Evolutionary conservation across 176 grass and related monocot genomes (phyloP), one percentile per base, ranked within the genome.

Genomic region (Alloteropsis semialata): DNA sequence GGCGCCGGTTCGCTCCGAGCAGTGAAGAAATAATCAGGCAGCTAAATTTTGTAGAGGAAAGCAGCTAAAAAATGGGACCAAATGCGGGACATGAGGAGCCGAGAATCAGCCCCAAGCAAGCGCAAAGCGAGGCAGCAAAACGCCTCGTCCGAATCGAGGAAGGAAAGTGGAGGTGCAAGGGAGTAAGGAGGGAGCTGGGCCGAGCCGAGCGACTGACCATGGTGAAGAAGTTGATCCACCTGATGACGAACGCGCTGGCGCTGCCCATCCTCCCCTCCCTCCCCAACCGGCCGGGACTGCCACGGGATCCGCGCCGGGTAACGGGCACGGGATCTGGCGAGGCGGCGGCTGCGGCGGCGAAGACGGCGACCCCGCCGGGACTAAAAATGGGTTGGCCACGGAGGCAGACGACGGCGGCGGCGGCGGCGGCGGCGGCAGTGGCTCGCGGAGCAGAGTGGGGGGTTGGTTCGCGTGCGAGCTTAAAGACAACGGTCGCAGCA

Each of bases 151-250:
- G 32, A 24, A 37, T 37, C 10, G 29, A 55, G 25, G 27, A 41
- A 48, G 44, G 30, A 24, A 39, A 19, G 10, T 3, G 48, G n/a
- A 6, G 18, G 18, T 39, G 53, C 41, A 32, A 21, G 38, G 14
- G 54, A 14, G 59, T 12, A 25, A 19, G 41, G 42, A 75, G 41
- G 24, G 55, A 74, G 28, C 17, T 11, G 44, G 1, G 28, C 18
- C 41, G 58, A 71, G 54, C 34, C 43, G 46, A 30, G 17, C 49
- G 74, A 54, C 74, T 89, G 76, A 94, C 92, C 92, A 98, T 95
- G 82, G 92, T 91, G 84, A 98, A 73, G 84, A 98, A 98, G 87
- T 98, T 98, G 90, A 98, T 95, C 92, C 96, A 98, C 87, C 96
- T 89, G 71, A 95, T 90, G 82, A 98, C 87, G 88, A 95, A 98